phyloP scores from a whole-genome alignment of 768 basidiomycete genomes.

The Leccinum variicolor region DNA sequence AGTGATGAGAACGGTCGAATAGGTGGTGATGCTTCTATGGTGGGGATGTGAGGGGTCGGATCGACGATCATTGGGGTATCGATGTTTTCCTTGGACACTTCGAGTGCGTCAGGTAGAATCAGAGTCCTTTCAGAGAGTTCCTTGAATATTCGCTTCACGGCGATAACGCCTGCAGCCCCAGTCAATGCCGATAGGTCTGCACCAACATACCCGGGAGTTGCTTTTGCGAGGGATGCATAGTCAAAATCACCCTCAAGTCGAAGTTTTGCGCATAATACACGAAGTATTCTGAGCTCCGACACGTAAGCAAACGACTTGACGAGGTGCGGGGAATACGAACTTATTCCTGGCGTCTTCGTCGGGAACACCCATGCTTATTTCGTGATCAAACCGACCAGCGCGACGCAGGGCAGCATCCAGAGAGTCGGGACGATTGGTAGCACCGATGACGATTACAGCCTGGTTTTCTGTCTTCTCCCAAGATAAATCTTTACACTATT shows the following conservation, averaged over 20 bases:
- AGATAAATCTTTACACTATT: slow-evolving; percentile 72
- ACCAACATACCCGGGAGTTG: slow-evolving; percentile 96
- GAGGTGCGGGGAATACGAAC: slow-evolving; percentile 43
- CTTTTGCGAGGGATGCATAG: slow-evolving; percentile 80
- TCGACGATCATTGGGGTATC: slow-evolving; percentile 40
- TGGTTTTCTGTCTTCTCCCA: slow-evolving; percentile 94
- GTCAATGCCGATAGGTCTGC: slow-evolving; percentile 90
- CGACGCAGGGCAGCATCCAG: slow-evolving; percentile 90
- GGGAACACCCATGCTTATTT: slow-evolving; percentile 97
- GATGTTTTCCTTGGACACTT: slow-evolving; percentile 12
- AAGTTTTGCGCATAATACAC: slow-evolving; percentile 80
- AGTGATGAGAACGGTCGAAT: slow-evolving; percentile 35
- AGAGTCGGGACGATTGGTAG: slow-evolving; percentile 94
- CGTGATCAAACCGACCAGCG: slow-evolving; percentile 95
- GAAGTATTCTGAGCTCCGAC: slow-evolving; percentile 63
- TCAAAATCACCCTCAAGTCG: slow-evolving; percentile 87
- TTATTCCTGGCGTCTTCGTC: slow-evolving; percentile 87
- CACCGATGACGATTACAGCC: slow-evolving; percentile 92
- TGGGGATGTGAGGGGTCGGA: slow-evolving; percentile 12
- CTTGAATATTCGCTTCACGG: slow-evolving; percentile 94
- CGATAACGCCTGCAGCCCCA: slow-evolving; percentile 91
- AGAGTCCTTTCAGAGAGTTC: slow-evolving; percentile 66
- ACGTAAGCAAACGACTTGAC: not conserved
- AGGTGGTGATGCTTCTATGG: slow-evolving; percentile 14
- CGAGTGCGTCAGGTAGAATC: slow-evolving; percentile 43